Evolutionary conservation across 148 eudicot genomes (phyloP).

Genomic region (Pharnaceum exiguum): DNA sequence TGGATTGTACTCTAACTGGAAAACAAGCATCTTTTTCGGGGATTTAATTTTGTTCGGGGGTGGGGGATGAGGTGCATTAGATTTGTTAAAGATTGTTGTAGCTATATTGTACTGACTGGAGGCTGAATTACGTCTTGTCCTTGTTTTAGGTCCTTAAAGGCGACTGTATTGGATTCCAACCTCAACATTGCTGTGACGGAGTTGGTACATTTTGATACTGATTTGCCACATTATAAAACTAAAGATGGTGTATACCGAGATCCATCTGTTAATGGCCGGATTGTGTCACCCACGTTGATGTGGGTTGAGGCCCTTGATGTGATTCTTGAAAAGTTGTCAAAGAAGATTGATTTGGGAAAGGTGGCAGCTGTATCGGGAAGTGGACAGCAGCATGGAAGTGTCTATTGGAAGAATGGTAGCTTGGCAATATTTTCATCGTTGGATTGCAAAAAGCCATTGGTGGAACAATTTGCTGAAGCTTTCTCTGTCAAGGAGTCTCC

Average conservation of each 20-base stretch:
- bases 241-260: slow-evolving; percentile 87
- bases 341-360: slow-evolving; percentile 57
- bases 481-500: slow-evolving; percentile 76
- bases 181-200: slow-evolving; percentile 51
- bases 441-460: slow-evolving; percentile 52
- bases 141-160: slow-evolving; percentile 70
- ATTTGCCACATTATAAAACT: slow-evolving; percentile 79
- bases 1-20: no score
- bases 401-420: slow-evolving; percentile 80
- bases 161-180: slow-evolving; percentile 69
- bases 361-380: slow-evolving; percentile 83
- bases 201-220: slow-evolving; percentile 66
- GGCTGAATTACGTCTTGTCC: slow-evolving; percentile 1
- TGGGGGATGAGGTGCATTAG: background rate
- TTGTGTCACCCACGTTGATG: slow-evolving; percentile 85
- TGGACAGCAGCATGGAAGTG: slow-evolving; percentile 94
- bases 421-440: slow-evolving; percentile 42
- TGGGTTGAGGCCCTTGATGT: slow-evolving; percentile 91
- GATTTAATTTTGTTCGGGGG: no score
- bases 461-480: slow-evolving; percentile 59
- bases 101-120: background rate
- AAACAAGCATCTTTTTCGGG: no score
- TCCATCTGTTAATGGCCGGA: slow-evolving; percentile 52
- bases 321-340: slow-evolving; percentile 51
- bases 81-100: background rate